Percentiles rank a stretch among this genome's conserved stretches.
Conservation (phyloP, 1,284 basidiomycete genomes). For the Inonotus obliquus region DNA sequence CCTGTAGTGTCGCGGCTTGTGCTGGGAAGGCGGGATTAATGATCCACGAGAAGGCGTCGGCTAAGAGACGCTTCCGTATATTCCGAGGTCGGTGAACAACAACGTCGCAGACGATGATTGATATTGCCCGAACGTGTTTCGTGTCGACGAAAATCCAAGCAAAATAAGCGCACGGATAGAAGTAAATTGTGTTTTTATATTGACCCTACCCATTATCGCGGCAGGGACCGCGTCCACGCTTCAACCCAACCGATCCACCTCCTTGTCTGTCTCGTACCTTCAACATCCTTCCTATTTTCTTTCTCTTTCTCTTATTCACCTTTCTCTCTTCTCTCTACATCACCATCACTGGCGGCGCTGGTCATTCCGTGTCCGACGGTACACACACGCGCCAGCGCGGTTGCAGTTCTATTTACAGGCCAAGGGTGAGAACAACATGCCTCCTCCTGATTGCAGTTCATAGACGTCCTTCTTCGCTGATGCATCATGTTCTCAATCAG, state of each 20-base stretch:
- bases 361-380: not conserved
- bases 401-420: not conserved
- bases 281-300: not conserved
- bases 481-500: not conserved
- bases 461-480: slow-evolving; percentile 2
- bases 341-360: not conserved
- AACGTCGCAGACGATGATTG: too few relatives aligned
- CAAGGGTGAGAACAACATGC: slow-evolving; percentile 1
- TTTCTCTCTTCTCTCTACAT: not conserved
- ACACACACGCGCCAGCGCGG: not conserved
- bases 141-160: too few relatives aligned
- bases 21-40: not conserved
- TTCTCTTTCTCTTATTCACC: not conserved
- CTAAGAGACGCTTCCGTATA: not conserved
- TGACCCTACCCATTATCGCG: too few relatives aligned
- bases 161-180: too few relatives aligned
- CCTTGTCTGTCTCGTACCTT: not conserved
- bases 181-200: too few relatives aligned
- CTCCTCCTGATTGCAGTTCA: not conserved
- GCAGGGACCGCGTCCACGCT: too few relatives aligned
- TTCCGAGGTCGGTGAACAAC: not conserved
- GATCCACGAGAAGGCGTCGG: not conserved
- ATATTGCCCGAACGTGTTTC: too few relatives aligned
- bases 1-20: too few relatives aligned
- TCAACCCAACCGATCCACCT: not conserved